phyloP scores from a whole-genome alignment of 768 basidiomycete genomes.

The Tulasnella sp. region DNA sequence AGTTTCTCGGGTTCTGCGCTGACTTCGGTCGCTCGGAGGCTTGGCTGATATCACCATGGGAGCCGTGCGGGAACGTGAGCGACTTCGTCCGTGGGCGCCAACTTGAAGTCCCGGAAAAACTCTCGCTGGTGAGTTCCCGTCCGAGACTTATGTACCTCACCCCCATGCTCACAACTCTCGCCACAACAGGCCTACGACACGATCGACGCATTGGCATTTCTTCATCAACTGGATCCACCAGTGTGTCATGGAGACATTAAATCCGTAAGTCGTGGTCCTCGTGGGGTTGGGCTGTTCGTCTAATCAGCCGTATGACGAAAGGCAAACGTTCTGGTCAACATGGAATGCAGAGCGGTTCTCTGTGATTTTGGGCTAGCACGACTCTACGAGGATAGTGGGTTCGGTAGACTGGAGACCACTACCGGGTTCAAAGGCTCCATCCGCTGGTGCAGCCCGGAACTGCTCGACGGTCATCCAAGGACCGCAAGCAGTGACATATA shows the following conservation, averaged over 20 bases:
- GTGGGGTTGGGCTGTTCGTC: no score
- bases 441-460: slow-evolving; percentile 14
- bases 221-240: neutral
- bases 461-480: neutral
- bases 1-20: neutral
- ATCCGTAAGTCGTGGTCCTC: neutral
- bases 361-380: neutral
- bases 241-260: slow-evolving; percentile 15
- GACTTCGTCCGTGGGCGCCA: no score
- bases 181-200: neutral
- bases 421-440: neutral
- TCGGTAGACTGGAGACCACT: neutral
- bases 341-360: neutral
- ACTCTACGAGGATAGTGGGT: neutral
- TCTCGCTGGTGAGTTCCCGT: no score
- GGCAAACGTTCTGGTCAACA: neutral
- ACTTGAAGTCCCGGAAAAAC: no score
- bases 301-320: neutral
- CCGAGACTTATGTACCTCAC: no score
- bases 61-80: no score
- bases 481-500: neutral
- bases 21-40: no score
- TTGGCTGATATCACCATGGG: no score
- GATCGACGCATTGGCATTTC: neutral
- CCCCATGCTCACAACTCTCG: no score